Base-by-base conservation (phyloP, 2,329 filamentous ascomycete genomes). In the Cercospora sp. region DNA sequence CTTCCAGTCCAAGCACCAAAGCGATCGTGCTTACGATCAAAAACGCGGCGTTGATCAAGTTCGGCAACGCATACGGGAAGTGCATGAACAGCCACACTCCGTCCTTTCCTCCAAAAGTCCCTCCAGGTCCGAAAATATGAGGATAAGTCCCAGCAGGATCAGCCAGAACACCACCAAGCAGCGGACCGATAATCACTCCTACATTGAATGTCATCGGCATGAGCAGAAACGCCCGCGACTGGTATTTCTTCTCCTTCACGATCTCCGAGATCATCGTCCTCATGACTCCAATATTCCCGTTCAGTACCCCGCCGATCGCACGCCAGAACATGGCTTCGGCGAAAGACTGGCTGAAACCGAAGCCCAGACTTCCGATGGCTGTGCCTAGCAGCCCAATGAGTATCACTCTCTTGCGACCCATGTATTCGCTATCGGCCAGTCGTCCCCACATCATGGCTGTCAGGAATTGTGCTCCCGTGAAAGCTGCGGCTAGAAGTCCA, bases 391-490 rank as follows among this genome's bases (percentile, higher is more conserved):
- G 80, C 0, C 93, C 93, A 63, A 96, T 87, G 63, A 96, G 80
- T 18, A 97, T 83, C 13, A 95, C 91, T 16, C 85, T 86, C 79
- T 96, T 96, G 60, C 93, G 86, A 0, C 93, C 93, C 16, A 81
- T 77, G 59, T 75, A 70, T 42, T 87, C 86, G 6, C 90, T 88
- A 74, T 89, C 87, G 1, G 87, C 86, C 3, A 93, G 80, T 0
- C 90, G 84, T 0, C 93, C 93, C 93, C 93, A 96, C 68, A 92
- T 79, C 78, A 96, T 89, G 2, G 92, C 92, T 0, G 92, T 96
- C 23, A 92, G 76, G 75, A 94, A 94, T 77, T 97, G 93, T 0
- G 91, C 90, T 0, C 89, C 90, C 0, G 91, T 94, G 76, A 96
- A 96, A 45, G 89, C 89, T 12, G 90, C 92, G 59, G 91, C 88